Conservation (phyloP, 192 early-diverging fungal species). For the Jimgerdemannia flammicorona region DNA sequence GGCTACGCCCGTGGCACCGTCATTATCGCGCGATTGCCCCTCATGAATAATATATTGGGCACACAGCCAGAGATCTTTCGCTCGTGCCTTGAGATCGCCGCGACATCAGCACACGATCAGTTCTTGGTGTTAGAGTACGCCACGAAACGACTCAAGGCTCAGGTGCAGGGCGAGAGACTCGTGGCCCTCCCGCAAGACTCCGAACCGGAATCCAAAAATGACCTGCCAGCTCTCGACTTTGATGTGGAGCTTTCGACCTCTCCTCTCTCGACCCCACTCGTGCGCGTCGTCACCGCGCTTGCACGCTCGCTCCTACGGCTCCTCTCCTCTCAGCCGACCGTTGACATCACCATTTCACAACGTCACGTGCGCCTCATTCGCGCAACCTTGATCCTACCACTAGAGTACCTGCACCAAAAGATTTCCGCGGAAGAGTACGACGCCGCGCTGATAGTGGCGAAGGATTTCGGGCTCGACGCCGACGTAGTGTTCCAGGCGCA, state of each 20-base stretch:
- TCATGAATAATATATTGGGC: conserved; percentile 40
- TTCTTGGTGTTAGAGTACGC: conserved; percentile 40
- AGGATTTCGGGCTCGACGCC: conserved; percentile 43
- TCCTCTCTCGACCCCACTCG: neutral
- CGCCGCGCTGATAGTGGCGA: conserved; percentile 53
- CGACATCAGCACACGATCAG: conserved; percentile 22
- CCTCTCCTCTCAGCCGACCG: neutral
- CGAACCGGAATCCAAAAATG: neutral
- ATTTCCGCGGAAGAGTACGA: conserved; percentile 47
- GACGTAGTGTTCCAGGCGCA: conserved; percentile 62
- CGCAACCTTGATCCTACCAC: neutral
- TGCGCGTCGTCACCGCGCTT: neutral
- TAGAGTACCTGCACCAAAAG: neutral
- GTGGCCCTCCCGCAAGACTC: neutral
- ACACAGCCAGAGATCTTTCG: conserved; percentile 37
- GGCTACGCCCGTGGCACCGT: conserved; percentile 49
- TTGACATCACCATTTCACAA: neutral
- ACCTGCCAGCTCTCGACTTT: neutral
- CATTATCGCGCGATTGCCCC: conserved; percentile 40
- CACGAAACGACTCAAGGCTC: conserved; percentile 32
- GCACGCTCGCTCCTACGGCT: neutral
- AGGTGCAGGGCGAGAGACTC: conserved; percentile 27
- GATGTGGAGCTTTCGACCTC: neutral
- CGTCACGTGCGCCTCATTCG: neutral
- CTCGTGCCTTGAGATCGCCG: conserved; percentile 37